phyloP scores from a whole-genome alignment of 1,284 basidiomycete genomes.

The Ustilago loliicola region DNA sequence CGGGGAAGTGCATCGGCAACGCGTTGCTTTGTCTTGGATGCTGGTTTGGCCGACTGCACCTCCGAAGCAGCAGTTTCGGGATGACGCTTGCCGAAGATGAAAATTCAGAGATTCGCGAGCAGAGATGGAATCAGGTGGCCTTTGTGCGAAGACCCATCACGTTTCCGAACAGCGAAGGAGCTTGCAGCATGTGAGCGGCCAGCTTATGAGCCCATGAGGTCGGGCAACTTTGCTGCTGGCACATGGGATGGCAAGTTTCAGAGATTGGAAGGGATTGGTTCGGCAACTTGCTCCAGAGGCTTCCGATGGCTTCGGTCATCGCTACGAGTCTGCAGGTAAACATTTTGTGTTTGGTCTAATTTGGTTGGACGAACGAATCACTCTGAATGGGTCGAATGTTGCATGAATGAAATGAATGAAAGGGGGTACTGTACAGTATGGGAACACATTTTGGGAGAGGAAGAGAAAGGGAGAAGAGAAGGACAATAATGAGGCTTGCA shows the following conservation, averaged over 20 bases:
- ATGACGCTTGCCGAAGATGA: not conserved
- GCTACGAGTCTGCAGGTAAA: not conserved
- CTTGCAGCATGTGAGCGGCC: not conserved
- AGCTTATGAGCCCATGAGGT: not conserved
- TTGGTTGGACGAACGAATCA: constrained; percentile 1
- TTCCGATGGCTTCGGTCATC: not conserved
- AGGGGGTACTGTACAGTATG: too few relatives aligned
- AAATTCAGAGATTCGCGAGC: too few relatives aligned
- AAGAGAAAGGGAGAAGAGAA: not conserved
- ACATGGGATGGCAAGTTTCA: not conserved
- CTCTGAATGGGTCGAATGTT: not conserved
- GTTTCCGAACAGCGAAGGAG: not conserved
- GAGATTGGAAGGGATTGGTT: not conserved
- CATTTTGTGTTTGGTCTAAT: not conserved
- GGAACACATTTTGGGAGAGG: not conserved
- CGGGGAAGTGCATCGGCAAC: not conserved
- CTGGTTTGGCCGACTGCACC: not conserved
- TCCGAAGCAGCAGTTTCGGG: not conserved
- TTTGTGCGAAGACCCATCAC: not conserved
- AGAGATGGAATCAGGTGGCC: not conserved
- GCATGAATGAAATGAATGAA: constrained; percentile 1
- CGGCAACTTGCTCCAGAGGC: not conserved
- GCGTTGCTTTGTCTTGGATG: not conserved
- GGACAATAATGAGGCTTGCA: constrained; percentile 6
- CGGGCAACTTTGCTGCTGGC: not conserved